Evolutionary conservation across 306 rosid species (phyloP).

Genomic region (Cucurbita moschata): DNA sequence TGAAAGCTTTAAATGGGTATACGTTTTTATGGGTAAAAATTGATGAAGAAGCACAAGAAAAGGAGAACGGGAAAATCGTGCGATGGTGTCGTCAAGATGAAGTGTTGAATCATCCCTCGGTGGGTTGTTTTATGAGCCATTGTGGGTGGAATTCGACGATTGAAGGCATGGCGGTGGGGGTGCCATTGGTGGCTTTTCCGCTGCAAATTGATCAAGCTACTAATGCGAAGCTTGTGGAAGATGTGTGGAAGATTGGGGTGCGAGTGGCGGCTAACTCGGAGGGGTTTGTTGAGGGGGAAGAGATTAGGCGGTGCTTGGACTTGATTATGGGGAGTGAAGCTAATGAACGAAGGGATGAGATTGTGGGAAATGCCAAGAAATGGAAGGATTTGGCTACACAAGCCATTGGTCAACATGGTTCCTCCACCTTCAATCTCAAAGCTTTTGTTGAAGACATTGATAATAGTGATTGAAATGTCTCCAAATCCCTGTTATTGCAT

Average conservation of each 20-base stretch:
- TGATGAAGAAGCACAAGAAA: background rate
- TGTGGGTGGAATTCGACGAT: constrained; percentile 27
- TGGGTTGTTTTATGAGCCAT: constrained; percentile 23
- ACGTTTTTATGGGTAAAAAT: constrained; percentile 20
- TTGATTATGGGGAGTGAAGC: constrained; percentile 10
- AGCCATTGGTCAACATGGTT: constrained; percentile 17
- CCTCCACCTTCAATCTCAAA: constrained; percentile 13
- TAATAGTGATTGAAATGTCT: background rate
- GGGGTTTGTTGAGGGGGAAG: constrained; percentile 10
- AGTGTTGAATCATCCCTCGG: constrained; percentile 8
- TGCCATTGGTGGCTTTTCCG: constrained; percentile 19
- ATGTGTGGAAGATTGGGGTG: constrained; percentile 19
- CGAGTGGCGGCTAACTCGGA: constrained; percentile 9
- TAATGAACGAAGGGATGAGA: constrained; percentile 1
- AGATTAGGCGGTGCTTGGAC: constrained; percentile 19
- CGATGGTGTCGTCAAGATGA: constrained; percentile 18
- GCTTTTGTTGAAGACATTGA: constrained; percentile 1
- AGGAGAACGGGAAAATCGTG: constrained; percentile 8
- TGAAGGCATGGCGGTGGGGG: constrained; percentile 21
- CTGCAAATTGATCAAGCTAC: constrained; percentile 19
- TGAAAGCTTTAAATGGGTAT: constrained; percentile 1
- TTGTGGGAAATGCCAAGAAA: constrained; percentile 12
- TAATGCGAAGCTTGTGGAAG: constrained; percentile 23
- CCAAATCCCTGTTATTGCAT: too few relatives aligned
- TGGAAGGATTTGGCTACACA: constrained; percentile 19